These are phyloP conservation scores for Lecanicillium sp. DNA, from an alignment of 2,329 filamentous ascomycete genomes.

Conservation along the genomic window DNA sequence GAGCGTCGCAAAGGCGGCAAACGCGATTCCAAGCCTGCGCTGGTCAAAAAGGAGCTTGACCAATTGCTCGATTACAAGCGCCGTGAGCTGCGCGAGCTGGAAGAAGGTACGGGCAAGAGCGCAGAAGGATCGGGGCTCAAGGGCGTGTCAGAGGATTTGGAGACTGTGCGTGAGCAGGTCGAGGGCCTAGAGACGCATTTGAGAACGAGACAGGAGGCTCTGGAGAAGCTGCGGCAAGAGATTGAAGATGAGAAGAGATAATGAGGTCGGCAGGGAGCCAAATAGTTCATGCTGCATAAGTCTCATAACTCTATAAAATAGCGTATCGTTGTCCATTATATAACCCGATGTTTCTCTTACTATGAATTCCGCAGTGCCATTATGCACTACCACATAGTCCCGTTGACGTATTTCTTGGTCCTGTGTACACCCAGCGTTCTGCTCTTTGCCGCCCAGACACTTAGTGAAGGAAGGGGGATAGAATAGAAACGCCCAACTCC, in stretches of 20 bases:
- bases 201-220: slow-evolving; percentile 61
- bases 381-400: slow-evolving; percentile 33
- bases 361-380: neutral
- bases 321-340: slow-evolving; percentile 3
- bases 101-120: slow-evolving; percentile 60
- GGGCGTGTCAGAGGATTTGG: slow-evolving; percentile 75
- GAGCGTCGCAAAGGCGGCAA: slow-evolving; percentile 54
- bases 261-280: slow-evolving; percentile 22
- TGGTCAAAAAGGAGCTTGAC: slow-evolving; percentile 91
- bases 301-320: too few relatives aligned
- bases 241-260: slow-evolving; percentile 77
- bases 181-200: slow-evolving; percentile 83
- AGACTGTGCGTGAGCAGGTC: slow-evolving; percentile 87
- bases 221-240: slow-evolving; percentile 70
- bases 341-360: neutral
- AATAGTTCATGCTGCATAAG: slow-evolving; percentile 9
- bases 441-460: slow-evolving; percentile 43
- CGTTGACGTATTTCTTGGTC: slow-evolving; percentile 37
- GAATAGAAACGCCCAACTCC: slow-evolving; percentile 39
- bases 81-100: slow-evolving; percentile 64
- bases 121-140: slow-evolving; percentile 66
- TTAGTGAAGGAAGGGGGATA: slow-evolving; percentile 40
- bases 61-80: slow-evolving; percentile 94
- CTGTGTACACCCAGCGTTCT: slow-evolving; percentile 38
- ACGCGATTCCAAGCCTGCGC: slow-evolving; percentile 73